Evolutionary conservation across 2,329 filamentous ascomycete species (phyloP), one percentile per base, ranked within the genome.

Genomic region (Aspergillus quadrilineatus): DNA sequence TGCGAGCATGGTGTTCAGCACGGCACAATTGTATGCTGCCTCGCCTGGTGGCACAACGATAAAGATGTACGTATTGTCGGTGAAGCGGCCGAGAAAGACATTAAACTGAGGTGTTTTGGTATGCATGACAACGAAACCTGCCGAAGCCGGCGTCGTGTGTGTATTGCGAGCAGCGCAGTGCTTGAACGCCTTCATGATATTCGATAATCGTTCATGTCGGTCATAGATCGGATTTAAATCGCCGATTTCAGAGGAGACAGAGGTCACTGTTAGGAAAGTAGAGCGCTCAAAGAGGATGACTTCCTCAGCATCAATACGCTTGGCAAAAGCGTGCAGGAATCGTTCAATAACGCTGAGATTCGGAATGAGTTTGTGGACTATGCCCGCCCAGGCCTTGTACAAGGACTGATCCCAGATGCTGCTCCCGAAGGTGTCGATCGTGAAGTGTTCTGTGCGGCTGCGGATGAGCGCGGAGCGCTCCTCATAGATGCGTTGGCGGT

Each of bases 181-280:
- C 79, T 97, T 99, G 80, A 97, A 97, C 57, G 93, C 92, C 78
- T 99, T 99, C 77, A 99, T 89, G 69, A 99, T 97, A 73, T 96
- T 97, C 60, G 89, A 94, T 69, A 99, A 89, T 65, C 89, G 89
- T 80, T 99, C 94, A 67, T 96, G 92, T 2, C 94, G 89, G 75
- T 99, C 94, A 50, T 89, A 88, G 60, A 90, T 95, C 1, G 94
- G 93, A 72, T 99, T 99, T 50, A 84, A 76, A 36, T 83, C 81
- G 44, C 92, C 92, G 60, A 88, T 82, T 15, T 85, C 81, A 1
- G 89, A 88, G 4, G 90, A 90, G 77, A 96, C 94, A 56, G 89
- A 91, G 0, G 92, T 96, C n/a, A 99, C 92, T 52, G 93, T 95
- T 0, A 99, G 83, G 75, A 97, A 99, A 0, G 92, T 97, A 3